A percentile compares a stretch with the other conserved stretches of the same genome.
Evolutionary conservation across 106 monocot species (phyloP).

Genomic region (Acorus gramineus): DNA sequence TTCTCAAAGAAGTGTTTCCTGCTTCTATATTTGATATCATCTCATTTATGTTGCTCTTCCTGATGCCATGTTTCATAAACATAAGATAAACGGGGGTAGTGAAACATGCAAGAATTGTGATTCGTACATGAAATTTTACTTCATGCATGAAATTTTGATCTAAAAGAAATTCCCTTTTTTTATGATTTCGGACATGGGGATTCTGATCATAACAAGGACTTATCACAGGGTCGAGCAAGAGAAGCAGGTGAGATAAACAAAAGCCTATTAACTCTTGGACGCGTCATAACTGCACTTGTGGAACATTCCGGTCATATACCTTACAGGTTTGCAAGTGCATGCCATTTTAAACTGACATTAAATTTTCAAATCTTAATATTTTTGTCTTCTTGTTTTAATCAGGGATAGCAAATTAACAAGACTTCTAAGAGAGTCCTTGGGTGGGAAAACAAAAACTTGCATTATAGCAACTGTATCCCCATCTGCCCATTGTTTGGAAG

Average conservation of each 20-base stretch:
- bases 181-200: too few species aligned
- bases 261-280: constrained; percentile 73
- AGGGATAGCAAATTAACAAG: constrained; percentile 86
- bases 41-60: too few species aligned
- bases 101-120: too few species aligned
- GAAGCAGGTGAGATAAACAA: constrained; percentile 80
- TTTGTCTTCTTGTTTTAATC: constrained; percentile 1
- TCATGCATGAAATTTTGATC: too few species aligned
- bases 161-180: too few species aligned
- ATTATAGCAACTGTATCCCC: constrained; percentile 75
- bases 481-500: constrained; percentile 54
- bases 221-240: constrained; percentile 48
- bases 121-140: too few species aligned
- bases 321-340: constrained; percentile 36
- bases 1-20: too few species aligned
- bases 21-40: too few species aligned
- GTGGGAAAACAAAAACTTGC: constrained; percentile 81
- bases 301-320: constrained; percentile 71
- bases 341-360: not conserved
- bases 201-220: not conserved
- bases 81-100: too few species aligned
- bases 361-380: not conserved
- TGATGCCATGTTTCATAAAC: too few species aligned
- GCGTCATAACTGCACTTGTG: constrained; percentile 69
- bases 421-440: constrained; percentile 67